Evolutionary conservation across 2,329 filamentous ascomycete species (phyloP), one percentile per base, ranked within the genome.

Genomic region (Aspergillus sp.): DNA sequence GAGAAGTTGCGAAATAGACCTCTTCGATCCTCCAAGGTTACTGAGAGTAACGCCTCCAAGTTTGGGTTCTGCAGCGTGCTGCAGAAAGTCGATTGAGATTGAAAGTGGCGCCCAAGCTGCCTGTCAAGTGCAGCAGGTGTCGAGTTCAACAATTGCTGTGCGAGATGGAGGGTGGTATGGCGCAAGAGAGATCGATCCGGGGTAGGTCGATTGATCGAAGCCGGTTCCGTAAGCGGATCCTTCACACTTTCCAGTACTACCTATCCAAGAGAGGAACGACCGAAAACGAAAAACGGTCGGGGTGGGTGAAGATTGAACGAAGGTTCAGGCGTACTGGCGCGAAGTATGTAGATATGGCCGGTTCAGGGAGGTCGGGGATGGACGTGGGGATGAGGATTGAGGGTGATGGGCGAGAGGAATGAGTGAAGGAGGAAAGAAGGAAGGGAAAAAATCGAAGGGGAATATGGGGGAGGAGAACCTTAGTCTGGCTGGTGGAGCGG

Each of bases 391-490:
- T 36, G 64, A 59, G 62, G 56, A 62, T 63, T 63, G 61, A 67
- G 60, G 67, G 62, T 64, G 63, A 62, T 64, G 61, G 61, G 65
- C 19, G 41, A 49, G 50, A 52, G 59, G 49, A 39, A 32, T 52
- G 62, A 66, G 62, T 52, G 59, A 57, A 57, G 47, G 53, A 23
- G 57, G 52, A 61, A 63, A 66, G 60, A 61, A 61, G 53, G 57
- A 60, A 60, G 57, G 57, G 63, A 62, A 63, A 61, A 61, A 63
- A 63, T 62, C 59, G 59, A 58, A 53, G 59, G 59, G 57, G 61
- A 65, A 71, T 67, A 70, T 67, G 63, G 60, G 60, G 65, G 63
- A 64, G 60, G 59, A 64, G 64, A 60, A 66, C 64, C 56, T 64
- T 60, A 64, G 65, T 64, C 62, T 42, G 54, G 47, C 47, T 53